A percentile compares a stretch with the other conserved stretches of the same genome.
phyloP scores from a whole-genome alignment of 257 asterid genomes.

The Jacaranda copaia region DNA sequence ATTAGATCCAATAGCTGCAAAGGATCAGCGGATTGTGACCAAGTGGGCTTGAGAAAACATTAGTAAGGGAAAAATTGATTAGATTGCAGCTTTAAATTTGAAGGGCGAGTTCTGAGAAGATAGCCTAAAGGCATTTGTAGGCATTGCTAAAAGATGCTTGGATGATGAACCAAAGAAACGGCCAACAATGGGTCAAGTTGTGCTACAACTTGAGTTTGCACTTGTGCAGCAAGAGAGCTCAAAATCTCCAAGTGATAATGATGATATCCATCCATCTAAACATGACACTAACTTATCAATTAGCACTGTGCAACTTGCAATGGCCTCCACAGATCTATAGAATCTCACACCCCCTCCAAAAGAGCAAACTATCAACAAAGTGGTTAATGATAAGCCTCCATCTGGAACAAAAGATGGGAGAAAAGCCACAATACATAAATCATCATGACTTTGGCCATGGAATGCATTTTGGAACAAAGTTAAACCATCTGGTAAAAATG shows the following conservation, averaged over 20 bases:
- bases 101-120: slow-evolving; percentile 35
- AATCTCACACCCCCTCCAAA: not conserved
- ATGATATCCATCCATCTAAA: not conserved
- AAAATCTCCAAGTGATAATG: not conserved
- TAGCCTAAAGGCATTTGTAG: slow-evolving; percentile 45
- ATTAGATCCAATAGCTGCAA: slow-evolving; percentile 37
- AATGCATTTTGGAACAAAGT: too few relatives aligned
- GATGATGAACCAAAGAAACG: slow-evolving; percentile 48
- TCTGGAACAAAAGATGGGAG: not conserved
- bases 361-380: slow-evolving; percentile 1
- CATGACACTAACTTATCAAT: not conserved
- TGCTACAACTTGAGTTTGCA: slow-evolving; percentile 46
- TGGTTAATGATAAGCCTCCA: slow-evolving; percentile 7
- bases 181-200: slow-evolving; percentile 49
- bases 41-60: slow-evolving; percentile 48
- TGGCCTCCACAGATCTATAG: slow-evolving; percentile 4
- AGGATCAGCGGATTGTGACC: slow-evolving; percentile 39
- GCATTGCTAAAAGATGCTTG: slow-evolving; percentile 47
- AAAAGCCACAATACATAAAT: slow-evolving; percentile 5
- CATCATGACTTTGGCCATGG: not conserved
- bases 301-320: not conserved
- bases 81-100: slow-evolving; percentile 41
- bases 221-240: slow-evolving; percentile 43
- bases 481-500: too few relatives aligned
- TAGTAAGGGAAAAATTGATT: slow-evolving; percentile 40